Conservation (phyloP, 148 eudicot genomes). For the Chenopodium formosanum region DNA sequence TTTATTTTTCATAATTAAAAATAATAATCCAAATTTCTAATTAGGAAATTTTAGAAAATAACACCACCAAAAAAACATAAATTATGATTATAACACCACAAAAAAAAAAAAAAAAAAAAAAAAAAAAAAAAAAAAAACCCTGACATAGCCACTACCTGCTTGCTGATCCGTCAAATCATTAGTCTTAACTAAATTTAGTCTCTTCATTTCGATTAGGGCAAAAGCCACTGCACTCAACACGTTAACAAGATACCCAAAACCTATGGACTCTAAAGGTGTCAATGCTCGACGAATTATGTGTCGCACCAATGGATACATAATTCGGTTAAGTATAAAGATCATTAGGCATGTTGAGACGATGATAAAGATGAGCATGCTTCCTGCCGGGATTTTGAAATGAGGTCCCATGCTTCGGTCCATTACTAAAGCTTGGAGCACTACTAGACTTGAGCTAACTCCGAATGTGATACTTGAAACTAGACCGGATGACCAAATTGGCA, state of each 20-base stretch:
- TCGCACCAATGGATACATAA: neutral
- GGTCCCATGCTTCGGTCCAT: conserved; percentile 9
- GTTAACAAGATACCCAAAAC: neutral
- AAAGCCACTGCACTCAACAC: neutral
- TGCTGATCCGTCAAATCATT: neutral
- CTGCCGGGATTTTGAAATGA: neutral
- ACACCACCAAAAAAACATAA: too few relatives aligned
- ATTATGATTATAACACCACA: too few relatives aligned
- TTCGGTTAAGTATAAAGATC: neutral
- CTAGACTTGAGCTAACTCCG: neutral
- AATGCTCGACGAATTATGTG: neutral
- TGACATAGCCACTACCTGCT: neutral
- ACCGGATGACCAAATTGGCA: conserved; percentile 2
- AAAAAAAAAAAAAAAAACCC: too few relatives aligned
- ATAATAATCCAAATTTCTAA: too few relatives aligned
- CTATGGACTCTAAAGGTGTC: neutral
- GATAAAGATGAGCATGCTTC: neutral
- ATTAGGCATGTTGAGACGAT: neutral
- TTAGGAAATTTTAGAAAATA: too few relatives aligned
- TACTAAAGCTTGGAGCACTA: conserved; percentile 10
- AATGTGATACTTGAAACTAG: neutral
- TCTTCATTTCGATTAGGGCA: neutral
- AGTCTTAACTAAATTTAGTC: neutral
- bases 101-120: too few relatives aligned
- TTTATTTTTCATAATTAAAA: too few relatives aligned